These are phyloP conservation scores for Neotropicomus parvogracilis DNA, from an alignment of 1,284 basidiomycete genomes.

Conservation along the genomic window DNA sequence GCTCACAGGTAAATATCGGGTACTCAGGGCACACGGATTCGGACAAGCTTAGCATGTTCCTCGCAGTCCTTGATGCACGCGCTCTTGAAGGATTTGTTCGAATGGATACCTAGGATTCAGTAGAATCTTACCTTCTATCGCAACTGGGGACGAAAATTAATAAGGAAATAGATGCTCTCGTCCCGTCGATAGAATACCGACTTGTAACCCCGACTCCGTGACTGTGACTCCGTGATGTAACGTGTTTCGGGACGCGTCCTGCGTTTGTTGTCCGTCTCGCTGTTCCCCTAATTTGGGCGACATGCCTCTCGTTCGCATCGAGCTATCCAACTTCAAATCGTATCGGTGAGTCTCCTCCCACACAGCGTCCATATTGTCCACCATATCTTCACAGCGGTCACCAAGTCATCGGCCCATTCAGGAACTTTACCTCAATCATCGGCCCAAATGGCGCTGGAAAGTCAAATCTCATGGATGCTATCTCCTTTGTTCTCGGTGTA, in stretches of 20 bases:
- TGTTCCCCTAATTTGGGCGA: constrained; percentile 23
- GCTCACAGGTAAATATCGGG: too few species aligned
- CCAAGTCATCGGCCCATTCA: constrained; percentile 88
- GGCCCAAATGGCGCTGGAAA: constrained; percentile 99
- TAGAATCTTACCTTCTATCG: too few species aligned
- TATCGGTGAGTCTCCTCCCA: constrained; percentile 52
- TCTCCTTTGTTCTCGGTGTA: constrained; percentile 97
- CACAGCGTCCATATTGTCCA: constrained; percentile 1
- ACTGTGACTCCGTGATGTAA: constrained; percentile 28
- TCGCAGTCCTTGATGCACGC: too few species aligned
- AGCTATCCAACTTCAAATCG: constrained; percentile 92
- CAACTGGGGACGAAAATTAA: too few species aligned
- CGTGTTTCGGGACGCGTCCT: constrained; percentile 27
- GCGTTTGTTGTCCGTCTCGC: constrained; percentile 13
- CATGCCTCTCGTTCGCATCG: constrained; percentile 71
- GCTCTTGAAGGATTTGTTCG: too few species aligned
- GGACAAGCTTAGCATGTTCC: too few species aligned
- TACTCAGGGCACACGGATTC: too few species aligned
- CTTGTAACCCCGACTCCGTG: constrained; percentile 3
- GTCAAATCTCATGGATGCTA: constrained; percentile 99
- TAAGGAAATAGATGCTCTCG: too few species aligned
- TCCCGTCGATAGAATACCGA: too few species aligned
- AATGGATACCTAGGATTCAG: too few species aligned
- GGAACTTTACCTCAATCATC: constrained; percentile 91
- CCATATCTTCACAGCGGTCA: constrained; percentile 54